These are phyloP conservation scores for Thalassiosira livingstoniorum DNA, from an alignment of 352 stramenopile species.

Conservation along the genomic window DNA sequence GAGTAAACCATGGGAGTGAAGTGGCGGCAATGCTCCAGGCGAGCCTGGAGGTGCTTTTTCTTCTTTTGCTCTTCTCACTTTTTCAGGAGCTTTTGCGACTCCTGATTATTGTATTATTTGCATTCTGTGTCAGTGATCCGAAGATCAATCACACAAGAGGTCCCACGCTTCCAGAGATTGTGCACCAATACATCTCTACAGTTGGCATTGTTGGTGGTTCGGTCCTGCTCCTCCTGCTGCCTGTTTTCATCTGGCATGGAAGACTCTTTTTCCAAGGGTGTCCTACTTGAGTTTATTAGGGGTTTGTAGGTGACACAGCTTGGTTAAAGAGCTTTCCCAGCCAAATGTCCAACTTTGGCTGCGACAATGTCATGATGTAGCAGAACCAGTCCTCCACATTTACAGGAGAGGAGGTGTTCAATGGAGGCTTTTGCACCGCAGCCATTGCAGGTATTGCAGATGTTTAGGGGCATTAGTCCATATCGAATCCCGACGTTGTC, in stretches of 20 bases:
- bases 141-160: neutral
- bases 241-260: too few relatives aligned
- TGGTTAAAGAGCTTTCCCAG: slow-evolving; percentile 1
- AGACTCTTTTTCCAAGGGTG: too few relatives aligned
- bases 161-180: too few relatives aligned
- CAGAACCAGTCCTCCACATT: slow-evolving; percentile 45
- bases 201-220: too few relatives aligned
- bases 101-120: neutral
- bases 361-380: slow-evolving; percentile 48
- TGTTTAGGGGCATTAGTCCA: slow-evolving; percentile 14
- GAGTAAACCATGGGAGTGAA: slow-evolving; percentile 37
- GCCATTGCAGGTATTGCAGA: slow-evolving; percentile 42
- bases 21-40: slow-evolving; percentile 2
- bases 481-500: slow-evolving; percentile 51
- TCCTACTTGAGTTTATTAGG: too few relatives aligned
- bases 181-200: too few relatives aligned
- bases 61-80: neutral
- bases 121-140: neutral
- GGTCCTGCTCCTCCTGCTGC: too few relatives aligned
- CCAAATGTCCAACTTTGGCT: slow-evolving; percentile 37
- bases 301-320: slow-evolving; percentile 21
- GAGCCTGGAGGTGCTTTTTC: neutral
- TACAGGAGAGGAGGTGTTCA: slow-evolving; percentile 50
- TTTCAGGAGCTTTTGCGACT: neutral
- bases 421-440: slow-evolving; percentile 46